Percentiles rank a stretch among this genome's conserved stretches.
These are phyloP conservation scores for Suillus fuscotomentosus DNA, from an alignment of 768 basidiomycete species.

Conservation along the genomic window DNA sequence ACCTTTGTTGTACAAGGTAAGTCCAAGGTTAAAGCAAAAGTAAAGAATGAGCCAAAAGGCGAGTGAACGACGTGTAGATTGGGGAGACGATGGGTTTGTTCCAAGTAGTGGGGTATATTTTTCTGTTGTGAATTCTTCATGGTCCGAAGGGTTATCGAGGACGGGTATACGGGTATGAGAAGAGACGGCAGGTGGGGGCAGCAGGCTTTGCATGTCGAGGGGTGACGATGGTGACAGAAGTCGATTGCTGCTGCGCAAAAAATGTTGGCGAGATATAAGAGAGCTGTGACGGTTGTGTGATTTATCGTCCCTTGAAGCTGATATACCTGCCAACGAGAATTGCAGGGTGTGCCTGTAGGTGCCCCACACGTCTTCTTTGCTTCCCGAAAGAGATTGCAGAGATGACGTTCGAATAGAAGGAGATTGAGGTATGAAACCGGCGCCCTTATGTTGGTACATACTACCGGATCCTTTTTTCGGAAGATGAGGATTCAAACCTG, in stretches of 20 bases:
- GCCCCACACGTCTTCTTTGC: background rate
- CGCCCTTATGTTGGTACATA: background rate
- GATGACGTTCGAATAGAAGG: background rate
- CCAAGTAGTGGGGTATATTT: background rate
- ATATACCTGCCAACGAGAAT: background rate
- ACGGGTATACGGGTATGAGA: constrained; percentile 12
- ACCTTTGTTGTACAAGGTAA: constrained; percentile 95
- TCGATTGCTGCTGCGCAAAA: background rate
- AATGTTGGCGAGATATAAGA: background rate
- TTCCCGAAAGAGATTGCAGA: background rate
- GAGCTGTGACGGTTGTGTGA: background rate
- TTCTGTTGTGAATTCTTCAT: background rate
- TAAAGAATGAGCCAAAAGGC: constrained; percentile 75
- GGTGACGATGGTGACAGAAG: background rate
- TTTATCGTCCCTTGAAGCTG: background rate
- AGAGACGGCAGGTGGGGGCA: constrained; percentile 2
- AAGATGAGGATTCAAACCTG: background rate
- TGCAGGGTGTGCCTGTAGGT: background rate
- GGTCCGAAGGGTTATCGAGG: background rate
- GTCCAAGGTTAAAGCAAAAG: constrained; percentile 85
- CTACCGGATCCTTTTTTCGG: background rate
- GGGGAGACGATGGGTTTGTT: background rate
- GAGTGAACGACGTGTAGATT: constrained; percentile 26
- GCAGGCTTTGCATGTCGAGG: background rate
- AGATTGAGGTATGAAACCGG: background rate